Percentiles rank a stretch among this genome's conserved stretches.
Evolutionary conservation across 2,329 filamentous ascomycete genomes (phyloP).

Genomic region (Fusarium poae): DNA sequence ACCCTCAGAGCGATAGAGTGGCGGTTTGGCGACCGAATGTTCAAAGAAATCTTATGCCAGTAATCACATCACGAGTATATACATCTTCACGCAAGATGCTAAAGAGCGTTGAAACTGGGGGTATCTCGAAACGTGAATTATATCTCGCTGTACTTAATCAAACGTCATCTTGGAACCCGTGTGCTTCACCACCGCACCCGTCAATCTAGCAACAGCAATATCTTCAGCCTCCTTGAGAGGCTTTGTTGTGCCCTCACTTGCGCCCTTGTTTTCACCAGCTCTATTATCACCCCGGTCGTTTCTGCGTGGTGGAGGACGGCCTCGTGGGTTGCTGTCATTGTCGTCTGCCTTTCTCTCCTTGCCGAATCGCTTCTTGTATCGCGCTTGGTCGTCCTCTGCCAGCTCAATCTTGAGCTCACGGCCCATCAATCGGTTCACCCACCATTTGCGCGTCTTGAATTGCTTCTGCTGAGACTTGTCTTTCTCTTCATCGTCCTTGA

Average conservation of each 20-base stretch:
- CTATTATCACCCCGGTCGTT: conserved; percentile 37
- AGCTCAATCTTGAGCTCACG: conserved; percentile 89
- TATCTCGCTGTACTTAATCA: conserved; percentile 63
- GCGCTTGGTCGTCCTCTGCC: conserved; percentile 87
- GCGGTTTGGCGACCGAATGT: background rate
- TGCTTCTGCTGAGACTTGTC: conserved; percentile 60
- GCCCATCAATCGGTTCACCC: conserved; percentile 86
- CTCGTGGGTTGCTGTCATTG: conserved; percentile 45
- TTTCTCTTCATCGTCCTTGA: conserved; percentile 61
- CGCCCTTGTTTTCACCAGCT: conserved; percentile 49
- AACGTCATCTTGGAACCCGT: conserved; percentile 87
- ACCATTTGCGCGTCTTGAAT: conserved; percentile 77
- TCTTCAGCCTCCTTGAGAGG: conserved; percentile 61
- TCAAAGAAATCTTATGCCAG: background rate
- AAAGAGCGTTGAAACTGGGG: conserved; percentile 27
- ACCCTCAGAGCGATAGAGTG: conserved; percentile 12
- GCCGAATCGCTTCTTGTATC: conserved; percentile 95
- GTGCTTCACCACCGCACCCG: conserved; percentile 81
- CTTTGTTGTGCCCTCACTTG: conserved; percentile 44
- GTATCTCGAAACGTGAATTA: conserved; percentile 46
- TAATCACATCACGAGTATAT: background rate
- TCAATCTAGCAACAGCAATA: conserved; percentile 72
- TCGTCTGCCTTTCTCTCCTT: conserved; percentile 66
- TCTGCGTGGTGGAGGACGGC: conserved; percentile 55
- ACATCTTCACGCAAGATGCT: conserved; percentile 2